Evolutionary conservation across 2,329 filamentous ascomycete genomes (phyloP), one percentile per base, ranked within the genome.

Genomic region (Cryphonectria radicalis): DNA sequence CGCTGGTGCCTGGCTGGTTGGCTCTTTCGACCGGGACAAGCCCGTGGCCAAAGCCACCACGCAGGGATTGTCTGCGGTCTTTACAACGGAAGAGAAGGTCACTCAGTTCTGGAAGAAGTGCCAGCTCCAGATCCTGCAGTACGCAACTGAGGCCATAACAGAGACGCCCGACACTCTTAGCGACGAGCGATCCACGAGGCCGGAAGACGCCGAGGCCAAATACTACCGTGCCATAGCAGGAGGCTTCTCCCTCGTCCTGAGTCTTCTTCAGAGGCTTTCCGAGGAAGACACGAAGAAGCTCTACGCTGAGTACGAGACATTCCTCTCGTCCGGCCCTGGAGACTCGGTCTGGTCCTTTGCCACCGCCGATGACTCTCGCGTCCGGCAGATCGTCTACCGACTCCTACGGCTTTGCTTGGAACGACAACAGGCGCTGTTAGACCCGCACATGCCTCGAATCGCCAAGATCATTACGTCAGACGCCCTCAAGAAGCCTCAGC

Each of bases 1-100:
- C 50, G 90, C 97, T 63, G 94, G 92, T 13, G 87, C 93, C n/a
- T 99, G 97, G 96, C 87, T 98, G 17, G 92, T 93, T 10, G 96
- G 95, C 0, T 88, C 92, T 1, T 97, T 94, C 78, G 96, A 99
- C 80, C 92, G 89, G 75, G 95, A 99, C 78, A 90, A 90, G 69
- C 86, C 87, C 25, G 94, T 94, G 19, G 86, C 92, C 10, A 89
- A 90, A 70, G 90, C 93, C n/a, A 94, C 95, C 1, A 87, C 88
- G 71, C 91, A 95, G 63, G 92, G 95, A 0, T 84, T 98, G 25
- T 87, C 88, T 0, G 88, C 87, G 2, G 93, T 97, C 57, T 91
- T 98, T 69, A 88, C 88, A 28, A 94, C 92, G 0, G 88, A 92
- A 25, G 94, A 97, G 70, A 99, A 98, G 81, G 84, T 92, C 53